phyloP scores from a whole-genome alignment of 2,329 filamentous ascomycete genomes.

The Leptoxyphium fumago region DNA sequence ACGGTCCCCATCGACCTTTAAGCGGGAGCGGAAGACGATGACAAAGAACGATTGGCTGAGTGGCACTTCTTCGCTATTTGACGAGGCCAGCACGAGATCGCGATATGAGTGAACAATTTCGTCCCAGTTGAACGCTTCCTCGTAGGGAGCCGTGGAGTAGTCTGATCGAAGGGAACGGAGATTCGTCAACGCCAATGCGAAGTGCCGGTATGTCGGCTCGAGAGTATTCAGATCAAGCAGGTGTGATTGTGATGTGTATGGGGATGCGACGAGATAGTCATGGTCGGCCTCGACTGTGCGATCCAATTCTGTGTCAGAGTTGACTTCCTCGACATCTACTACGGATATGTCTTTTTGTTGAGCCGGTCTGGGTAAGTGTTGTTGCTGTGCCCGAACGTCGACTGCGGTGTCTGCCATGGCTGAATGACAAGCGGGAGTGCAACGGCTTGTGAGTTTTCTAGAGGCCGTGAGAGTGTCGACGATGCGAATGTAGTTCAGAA shows the following conservation, averaged over 20 bases:
- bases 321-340: too few relatives aligned
- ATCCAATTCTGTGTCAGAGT: too few relatives aligned
- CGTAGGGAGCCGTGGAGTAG: slow-evolving; percentile 65
- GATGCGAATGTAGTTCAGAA: too few relatives aligned
- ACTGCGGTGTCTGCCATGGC: too few relatives aligned
- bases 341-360: too few relatives aligned
- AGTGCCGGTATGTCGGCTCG: slow-evolving; percentile 48
- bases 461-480: too few relatives aligned
- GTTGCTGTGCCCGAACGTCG: too few relatives aligned
- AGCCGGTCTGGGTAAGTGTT: too few relatives aligned
- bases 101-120: slow-evolving; percentile 37
- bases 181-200: slow-evolving; percentile 55
- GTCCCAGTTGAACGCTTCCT: slow-evolving; percentile 62
- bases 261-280: slow-evolving; percentile 50
- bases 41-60: slow-evolving; percentile 49
- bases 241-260: slow-evolving; percentile 57
- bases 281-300: slow-evolving; percentile 2
- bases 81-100: slow-evolving; percentile 6
- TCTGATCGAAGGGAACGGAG: slow-evolving; percentile 49
- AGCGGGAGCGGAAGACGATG: slow-evolving; percentile 65
- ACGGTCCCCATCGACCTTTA: slow-evolving; percentile 52
- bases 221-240: slow-evolving; percentile 58
- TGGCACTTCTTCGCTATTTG: not conserved
- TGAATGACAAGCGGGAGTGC: too few relatives aligned
- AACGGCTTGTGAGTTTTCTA: too few relatives aligned